Evolutionary conservation across 2,329 filamentous ascomycete species (phyloP).

Genomic region (Xylariales sp.): DNA sequence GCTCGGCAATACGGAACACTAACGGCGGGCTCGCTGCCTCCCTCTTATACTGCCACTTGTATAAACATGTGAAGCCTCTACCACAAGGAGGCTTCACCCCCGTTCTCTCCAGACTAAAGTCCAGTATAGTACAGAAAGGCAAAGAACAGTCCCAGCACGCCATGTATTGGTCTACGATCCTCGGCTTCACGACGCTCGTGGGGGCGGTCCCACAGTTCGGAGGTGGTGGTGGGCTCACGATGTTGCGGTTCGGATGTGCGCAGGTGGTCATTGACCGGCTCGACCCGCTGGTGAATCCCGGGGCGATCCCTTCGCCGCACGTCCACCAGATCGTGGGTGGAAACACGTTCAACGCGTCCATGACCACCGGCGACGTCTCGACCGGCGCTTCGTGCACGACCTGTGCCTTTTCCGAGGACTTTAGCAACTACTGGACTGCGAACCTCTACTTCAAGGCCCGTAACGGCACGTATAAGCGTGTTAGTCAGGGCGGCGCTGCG

Average conservation of each 20-base stretch:
- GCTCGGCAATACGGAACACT: constrained; percentile 22
- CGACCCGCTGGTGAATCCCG: constrained; percentile 55
- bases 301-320: constrained; percentile 62
- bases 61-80: constrained; percentile 27
- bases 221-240: constrained; percentile 45
- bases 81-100: not conserved
- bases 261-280: constrained; percentile 61
- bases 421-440: constrained; percentile 51
- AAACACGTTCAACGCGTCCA: constrained; percentile 58
- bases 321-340: constrained; percentile 68
- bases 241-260: constrained; percentile 58
- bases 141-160: not conserved
- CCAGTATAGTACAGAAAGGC: constrained; percentile 2
- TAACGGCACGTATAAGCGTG: constrained; percentile 50
- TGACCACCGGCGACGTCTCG: constrained; percentile 52
- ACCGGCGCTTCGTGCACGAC: constrained; percentile 56
- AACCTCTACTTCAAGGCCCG: constrained; percentile 50
- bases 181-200: constrained; percentile 48
- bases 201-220: constrained; percentile 49
- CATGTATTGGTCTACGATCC: constrained; percentile 50
- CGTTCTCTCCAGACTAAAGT: constrained; percentile 3
- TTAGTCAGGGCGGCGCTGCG: constrained; percentile 63
- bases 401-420: constrained; percentile 53
- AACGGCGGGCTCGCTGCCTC: not conserved
- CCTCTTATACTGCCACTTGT: not conserved